Evolutionary conservation across 2,329 filamentous ascomycete genomes (phyloP).

Genomic region (Pseudogymnoascus destructans): DNA sequence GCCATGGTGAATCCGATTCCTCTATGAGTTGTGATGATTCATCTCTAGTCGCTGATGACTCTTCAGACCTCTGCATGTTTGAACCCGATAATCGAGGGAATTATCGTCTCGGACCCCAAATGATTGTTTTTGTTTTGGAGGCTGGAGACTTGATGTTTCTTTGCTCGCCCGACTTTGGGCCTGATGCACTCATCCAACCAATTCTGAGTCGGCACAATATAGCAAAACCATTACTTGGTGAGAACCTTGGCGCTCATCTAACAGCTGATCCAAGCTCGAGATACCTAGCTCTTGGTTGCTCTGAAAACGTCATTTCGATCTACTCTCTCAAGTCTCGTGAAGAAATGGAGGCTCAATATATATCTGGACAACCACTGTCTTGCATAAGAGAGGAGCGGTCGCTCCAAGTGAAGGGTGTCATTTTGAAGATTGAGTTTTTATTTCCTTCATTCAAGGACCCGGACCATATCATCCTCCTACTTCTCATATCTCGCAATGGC

Average conservation of each 20-base stretch:
- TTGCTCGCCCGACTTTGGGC: conserved; percentile 42
- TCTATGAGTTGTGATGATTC: background rate
- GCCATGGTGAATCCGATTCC: background rate
- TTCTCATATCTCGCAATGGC: conserved; percentile 41
- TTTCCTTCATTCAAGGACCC: conserved; percentile 54
- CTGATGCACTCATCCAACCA: conserved; percentile 24
- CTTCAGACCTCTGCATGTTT: background rate
- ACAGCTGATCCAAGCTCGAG: conserved; percentile 65
- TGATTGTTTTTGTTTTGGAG: conserved; percentile 65
- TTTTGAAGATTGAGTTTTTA: conserved; percentile 79
- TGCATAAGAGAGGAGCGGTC: conserved; percentile 39
- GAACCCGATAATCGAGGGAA: background rate
- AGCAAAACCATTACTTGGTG: conserved; percentile 38
- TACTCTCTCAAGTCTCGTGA: conserved; percentile 51
- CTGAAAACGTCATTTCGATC: conserved; percentile 57
- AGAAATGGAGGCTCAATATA: conserved; percentile 38
- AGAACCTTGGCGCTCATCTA: conserved; percentile 47
- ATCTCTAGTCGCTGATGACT: background rate
- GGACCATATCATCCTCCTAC: conserved; percentile 61
- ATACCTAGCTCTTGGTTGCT: conserved; percentile 55
- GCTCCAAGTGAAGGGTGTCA: conserved; percentile 48
- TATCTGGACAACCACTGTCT: conserved; percentile 32
- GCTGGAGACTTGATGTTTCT: conserved; percentile 65
- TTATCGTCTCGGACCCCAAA: conserved; percentile 53
- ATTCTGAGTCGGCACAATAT: conserved; percentile 44